phyloP scores from a whole-genome alignment of 202 grass and related monocot genomes.

The Schoenoplectus triqueter region DNA sequence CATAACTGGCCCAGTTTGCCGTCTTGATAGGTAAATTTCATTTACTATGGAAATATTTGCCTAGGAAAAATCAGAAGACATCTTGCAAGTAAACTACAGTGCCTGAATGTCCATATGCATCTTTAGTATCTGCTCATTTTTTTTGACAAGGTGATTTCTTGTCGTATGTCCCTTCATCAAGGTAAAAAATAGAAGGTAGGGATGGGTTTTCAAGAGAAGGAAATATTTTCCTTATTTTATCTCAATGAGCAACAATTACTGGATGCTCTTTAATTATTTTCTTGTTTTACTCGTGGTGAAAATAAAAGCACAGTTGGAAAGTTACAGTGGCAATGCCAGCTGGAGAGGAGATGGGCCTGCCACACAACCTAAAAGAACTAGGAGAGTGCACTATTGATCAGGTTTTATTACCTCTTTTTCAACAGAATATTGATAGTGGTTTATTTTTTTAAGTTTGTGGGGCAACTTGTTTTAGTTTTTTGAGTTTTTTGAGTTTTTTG shows the following conservation, averaged over 20 bases:
- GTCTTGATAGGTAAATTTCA: constrained; percentile 79
- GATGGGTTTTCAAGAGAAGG: background rate
- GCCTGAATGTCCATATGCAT: background rate
- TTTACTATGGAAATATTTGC: background rate
- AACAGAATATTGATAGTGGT: constrained; percentile 11
- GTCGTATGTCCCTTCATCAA: background rate
- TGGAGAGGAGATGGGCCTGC: constrained; percentile 65
- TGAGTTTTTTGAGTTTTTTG: background rate
- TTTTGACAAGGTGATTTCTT: background rate
- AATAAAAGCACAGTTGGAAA: constrained; percentile 72
- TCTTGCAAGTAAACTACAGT: constrained; percentile 11
- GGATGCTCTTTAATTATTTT: constrained; percentile 9
- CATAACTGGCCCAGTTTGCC: constrained; percentile 72
- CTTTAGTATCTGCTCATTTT: background rate
- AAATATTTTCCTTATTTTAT: constrained; percentile 5
- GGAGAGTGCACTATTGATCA: constrained; percentile 71
- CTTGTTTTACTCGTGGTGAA: background rate
- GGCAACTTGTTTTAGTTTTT: background rate
- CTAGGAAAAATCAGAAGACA: background rate
- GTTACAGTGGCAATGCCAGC: constrained; percentile 72
- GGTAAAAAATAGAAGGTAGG: background rate
- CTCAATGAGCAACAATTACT: background rate
- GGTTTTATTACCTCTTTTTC: constrained; percentile 50
- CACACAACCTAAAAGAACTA: constrained; percentile 76
- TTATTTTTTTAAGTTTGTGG: background rate